Evolutionary conservation across 164 flowering plant genomes (phyloP).

Genomic region (Cinnamomum chago): DNA sequence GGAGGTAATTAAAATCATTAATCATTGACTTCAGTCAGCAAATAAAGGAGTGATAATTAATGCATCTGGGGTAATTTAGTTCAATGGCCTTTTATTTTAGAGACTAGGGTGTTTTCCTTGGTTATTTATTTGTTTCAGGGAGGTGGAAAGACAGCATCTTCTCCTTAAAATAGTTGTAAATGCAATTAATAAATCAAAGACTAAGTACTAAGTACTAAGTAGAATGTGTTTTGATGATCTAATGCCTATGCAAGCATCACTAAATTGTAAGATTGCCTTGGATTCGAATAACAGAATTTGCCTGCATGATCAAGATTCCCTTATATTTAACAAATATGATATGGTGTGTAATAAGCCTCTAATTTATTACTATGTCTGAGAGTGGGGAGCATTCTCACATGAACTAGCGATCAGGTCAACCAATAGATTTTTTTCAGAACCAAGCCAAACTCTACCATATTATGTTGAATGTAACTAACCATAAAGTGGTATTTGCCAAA

Average conservation of each 20-base stretch:
- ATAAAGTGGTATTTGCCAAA: too few relatives aligned
- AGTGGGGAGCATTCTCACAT: conserved; percentile 7
- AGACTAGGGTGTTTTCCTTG: not conserved
- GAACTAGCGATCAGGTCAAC: not conserved
- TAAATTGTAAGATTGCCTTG: conserved; percentile 1
- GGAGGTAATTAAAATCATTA: not conserved
- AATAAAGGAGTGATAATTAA: not conserved
- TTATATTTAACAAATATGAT: not conserved
- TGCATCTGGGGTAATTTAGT: not conserved
- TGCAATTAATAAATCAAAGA: not conserved
- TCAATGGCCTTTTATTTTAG: not conserved
- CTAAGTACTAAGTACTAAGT: not conserved
- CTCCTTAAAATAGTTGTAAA: not conserved
- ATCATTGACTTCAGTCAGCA: not conserved
- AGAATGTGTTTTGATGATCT: conserved; percentile 1
- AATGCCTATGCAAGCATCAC: conserved; percentile 1
- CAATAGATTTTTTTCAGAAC: not conserved
- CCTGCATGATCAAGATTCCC: not conserved
- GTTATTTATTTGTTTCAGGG: not conserved
- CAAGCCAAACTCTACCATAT: too few relatives aligned
- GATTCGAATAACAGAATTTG: conserved; percentile 6
- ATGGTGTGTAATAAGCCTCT: not conserved
- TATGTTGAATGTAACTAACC: too few relatives aligned
- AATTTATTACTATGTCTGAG: not conserved
- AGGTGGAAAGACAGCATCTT: not conserved